Conservation (phyloP, 1,139 yeast species). For the Torulaspora globosa region DNA sequence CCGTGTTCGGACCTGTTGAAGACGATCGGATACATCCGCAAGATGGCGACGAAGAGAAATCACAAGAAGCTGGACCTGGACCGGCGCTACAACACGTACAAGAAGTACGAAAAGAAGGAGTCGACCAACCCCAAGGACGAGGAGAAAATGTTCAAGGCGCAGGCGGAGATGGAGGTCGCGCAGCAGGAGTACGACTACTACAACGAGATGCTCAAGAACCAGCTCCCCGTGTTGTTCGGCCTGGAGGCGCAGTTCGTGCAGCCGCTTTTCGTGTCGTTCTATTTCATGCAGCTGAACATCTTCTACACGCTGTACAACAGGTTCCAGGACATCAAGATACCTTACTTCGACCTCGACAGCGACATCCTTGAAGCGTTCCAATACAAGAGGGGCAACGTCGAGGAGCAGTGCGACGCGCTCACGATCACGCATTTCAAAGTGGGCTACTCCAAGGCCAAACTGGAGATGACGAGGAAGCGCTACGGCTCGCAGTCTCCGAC, state of each 20-base stretch:
- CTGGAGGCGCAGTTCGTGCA: conserved; percentile 88
- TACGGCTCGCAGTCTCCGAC: conserved; percentile 46
- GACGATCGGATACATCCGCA: conserved; percentile 76
- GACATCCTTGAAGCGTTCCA: conserved; percentile 80
- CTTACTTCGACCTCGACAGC: conserved; percentile 80
- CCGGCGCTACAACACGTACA: conserved; percentile 65
- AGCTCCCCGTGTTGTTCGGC: conserved; percentile 79
- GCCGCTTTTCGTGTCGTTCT: conserved; percentile 89
- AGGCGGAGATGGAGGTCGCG: conserved; percentile 84
- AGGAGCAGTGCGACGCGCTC: conserved; percentile 81
- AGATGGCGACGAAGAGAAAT: conserved; percentile 91
- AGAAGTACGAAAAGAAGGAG: conserved; percentile 74
- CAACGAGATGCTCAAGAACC: conserved; percentile 88
- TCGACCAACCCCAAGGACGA: conserved; percentile 85
- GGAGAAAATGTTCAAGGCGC: conserved; percentile 81
- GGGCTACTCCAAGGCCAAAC: conserved; percentile 79
- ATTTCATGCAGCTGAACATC: conserved; percentile 95
- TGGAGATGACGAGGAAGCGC: conserved; percentile 76
- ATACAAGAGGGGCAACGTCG: conserved; percentile 82
- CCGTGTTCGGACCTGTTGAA: conserved; percentile 90
- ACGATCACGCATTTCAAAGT: conserved; percentile 84
- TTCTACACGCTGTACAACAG: conserved; percentile 85
- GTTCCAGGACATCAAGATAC: conserved; percentile 95
- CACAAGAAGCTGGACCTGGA: conserved; percentile 95
- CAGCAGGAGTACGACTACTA: conserved; percentile 94